phyloP scores from a whole-genome alignment of 1,139 yeast species.

The Arxiozyma slooffiae region DNA sequence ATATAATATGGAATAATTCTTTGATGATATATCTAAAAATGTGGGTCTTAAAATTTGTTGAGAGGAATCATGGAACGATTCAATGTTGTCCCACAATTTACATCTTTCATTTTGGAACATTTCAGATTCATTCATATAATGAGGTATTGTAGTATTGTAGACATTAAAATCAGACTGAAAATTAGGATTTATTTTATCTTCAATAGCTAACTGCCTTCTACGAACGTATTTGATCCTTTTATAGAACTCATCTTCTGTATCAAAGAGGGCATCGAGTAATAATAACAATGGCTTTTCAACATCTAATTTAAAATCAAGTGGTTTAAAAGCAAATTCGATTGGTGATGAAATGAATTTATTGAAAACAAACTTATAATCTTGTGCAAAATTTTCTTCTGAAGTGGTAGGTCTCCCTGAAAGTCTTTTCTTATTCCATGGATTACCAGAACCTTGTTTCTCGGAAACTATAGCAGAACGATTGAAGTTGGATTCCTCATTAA shows the following conservation, averaged over 20 bases:
- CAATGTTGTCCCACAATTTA: conserved; percentile 14
- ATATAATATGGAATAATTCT: conserved; percentile 15
- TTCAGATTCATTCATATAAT: conserved; percentile 13
- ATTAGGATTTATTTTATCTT: conserved; percentile 15
- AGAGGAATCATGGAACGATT: conserved; percentile 2
- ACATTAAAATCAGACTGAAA: conserved; percentile 14
- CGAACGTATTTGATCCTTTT: conserved; percentile 12
- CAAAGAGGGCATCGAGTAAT: conserved; percentile 22
- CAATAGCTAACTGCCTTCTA: conserved; percentile 9
- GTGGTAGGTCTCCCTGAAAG: conserved; percentile 9
- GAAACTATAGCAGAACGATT: conserved; percentile 23
- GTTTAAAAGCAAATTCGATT: conserved; percentile 16
- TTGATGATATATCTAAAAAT: conserved; percentile 17
- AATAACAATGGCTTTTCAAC: conserved; percentile 19
- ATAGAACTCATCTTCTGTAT: conserved; percentile 23
- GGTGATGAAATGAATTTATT: conserved; percentile 20
- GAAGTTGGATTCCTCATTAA: conserved; percentile 27
- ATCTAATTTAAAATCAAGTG: conserved; percentile 14
- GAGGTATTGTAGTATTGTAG: conserved; percentile 10
- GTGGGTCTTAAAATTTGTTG: conserved; percentile 16
- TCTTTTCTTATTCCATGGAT: conserved; percentile 17
- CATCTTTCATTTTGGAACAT: conserved; percentile 11
- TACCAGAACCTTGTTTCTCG: conserved; percentile 13
- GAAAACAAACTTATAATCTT: conserved; percentile 19
- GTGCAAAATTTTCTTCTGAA: conserved; percentile 15